Base-by-base conservation (phyloP, 495 filamentous ascomycete genomes). In the Penicillium subrubescens region DNA sequence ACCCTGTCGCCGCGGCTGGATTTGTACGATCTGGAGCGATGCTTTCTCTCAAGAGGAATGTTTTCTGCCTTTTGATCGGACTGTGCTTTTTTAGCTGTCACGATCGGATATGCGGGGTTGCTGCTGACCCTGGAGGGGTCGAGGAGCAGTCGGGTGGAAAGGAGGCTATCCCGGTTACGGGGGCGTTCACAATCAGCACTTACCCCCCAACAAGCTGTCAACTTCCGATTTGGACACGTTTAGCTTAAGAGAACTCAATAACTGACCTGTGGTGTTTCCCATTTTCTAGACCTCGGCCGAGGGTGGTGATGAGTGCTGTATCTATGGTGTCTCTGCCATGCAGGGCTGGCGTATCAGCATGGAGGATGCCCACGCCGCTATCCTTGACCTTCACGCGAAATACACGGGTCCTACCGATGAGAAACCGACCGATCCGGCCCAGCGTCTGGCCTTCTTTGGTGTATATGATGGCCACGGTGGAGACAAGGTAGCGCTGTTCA, bases 321-420 rank as follows among this genome's bases (percentile, higher is more conserved):
- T 94, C 66, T 99, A 90, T 75, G 95, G 96, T 69, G 87, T 99
- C 64, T 98, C 96, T 67, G 92, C 92, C 77, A 99, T 99, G 95
- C 95, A 99, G 80, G 95, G 95, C 82, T 99, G 95, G 95, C 90
- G 95, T 79, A 97, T 98, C 77, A 96, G 92, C 79, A 99, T 99
- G 95, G 95, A 99, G 77, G 95, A 99, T 73, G 88, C 95, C 61
- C 95, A 99, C 80, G 91, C 92, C 41, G 84, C 90, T 23, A 77
- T 97, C 31, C 90, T 99, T 71, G 92, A 98, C 77, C 86, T 99
- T 64, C 86, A 96, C 70, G 85, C 89, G 63, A 83, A 83, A 64
- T 79, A 75, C 59, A 79, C 82, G 60, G 81, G 82, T 50, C 77
- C 82, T 50, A 81, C 85, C 41, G 81, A 84, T 39, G 80, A 84